phyloP scores from a whole-genome alignment of 139 green algal genomes.

The Trebouxia sp. region DNA sequence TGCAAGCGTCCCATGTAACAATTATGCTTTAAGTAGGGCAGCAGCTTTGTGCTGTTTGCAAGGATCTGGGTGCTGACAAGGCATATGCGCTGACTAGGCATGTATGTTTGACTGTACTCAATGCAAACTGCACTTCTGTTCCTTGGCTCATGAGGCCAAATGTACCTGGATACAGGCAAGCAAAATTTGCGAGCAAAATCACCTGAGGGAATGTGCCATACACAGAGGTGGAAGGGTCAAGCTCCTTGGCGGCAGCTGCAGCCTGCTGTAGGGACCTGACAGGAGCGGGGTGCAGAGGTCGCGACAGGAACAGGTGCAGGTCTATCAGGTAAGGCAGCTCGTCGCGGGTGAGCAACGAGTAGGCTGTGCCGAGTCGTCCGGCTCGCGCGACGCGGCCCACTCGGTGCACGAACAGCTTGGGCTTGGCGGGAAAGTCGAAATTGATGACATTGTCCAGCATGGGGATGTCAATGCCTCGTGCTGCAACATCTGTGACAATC shows the following conservation, averaged over 20 bases:
- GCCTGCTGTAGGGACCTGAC: conserved; percentile 41
- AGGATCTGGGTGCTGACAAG: no score
- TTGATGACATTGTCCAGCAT: conserved; percentile 99
- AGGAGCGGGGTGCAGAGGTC: conserved; percentile 54
- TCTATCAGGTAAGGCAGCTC: conserved; percentile 93
- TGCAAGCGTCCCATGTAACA: not conserved
- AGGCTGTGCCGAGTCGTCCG: conserved; percentile 69
- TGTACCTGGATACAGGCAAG: no score
- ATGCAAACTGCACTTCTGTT: no score
- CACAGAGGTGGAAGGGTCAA: conserved; percentile 38
- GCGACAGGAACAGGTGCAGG: conserved; percentile 93
- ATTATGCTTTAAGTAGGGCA: no score
- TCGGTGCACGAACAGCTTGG: conserved; percentile 96
- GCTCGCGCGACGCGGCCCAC: conserved; percentile 78
- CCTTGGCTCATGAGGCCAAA: no score
- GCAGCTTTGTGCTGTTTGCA: no score
- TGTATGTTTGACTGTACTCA: no score
- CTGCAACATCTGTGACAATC: conserved; percentile 98
- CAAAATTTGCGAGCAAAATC: no score
- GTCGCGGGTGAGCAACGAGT: conserved; percentile 78
- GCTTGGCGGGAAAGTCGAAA: conserved; percentile 92
- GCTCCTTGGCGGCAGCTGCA: conserved; percentile 25
- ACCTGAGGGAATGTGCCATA: conserved; percentile 73
- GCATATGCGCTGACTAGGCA: no score
- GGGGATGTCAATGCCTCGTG: conserved; percentile 96